Evolutionary conservation across 2,329 filamentous ascomycete species (phyloP), one percentile per base, ranked within the genome.

Genomic region (Tolypocladium tundrense): DNA sequence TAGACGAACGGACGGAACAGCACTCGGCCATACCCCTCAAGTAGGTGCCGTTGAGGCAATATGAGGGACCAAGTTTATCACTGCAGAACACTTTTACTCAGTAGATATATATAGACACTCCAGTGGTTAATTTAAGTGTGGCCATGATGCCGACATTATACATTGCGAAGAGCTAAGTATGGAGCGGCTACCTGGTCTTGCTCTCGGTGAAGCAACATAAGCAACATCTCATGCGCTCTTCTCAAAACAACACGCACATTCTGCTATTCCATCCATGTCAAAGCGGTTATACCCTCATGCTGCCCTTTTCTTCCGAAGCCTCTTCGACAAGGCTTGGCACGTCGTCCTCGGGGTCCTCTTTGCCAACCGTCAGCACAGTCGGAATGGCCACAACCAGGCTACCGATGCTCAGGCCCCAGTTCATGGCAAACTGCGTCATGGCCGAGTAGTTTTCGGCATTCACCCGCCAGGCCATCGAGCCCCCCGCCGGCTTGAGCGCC

Each of bases 351-450:
- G 6, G 40, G 2, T 41, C 21, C 42, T 45, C 42, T 7, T 24
- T 45, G 42, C 11, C 42, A 21, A 78, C 73, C 0, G 73, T 70
- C 62, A 69, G 67, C 4, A 79, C 73, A 0, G 73, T 68, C 2
- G 77, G 76, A 52, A 79, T 64, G 4, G 69, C 75, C 43, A 78
- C 59, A 4, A 76, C 57, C 31, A 79, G 62, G 0, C 73, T 68
- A 1, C 73, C 75, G 56, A 78, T 77, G 57, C 71, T 76, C 16
- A 78, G 62, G 1, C 73, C 74, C 75, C 75, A 78, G 57, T 77
- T 69, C 70, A 77, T 76, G 3, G 69, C 75, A 52, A 78, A 68
- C 65, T 78, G 75, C 2, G 69, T 69, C 69, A 74, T 75, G 5
- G 69, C 62, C 10, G 68, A 64, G 16, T 67, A 67, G 0, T 64